phyloP scores from a whole-genome alignment of 169 alveolate species.

The Plasmodium relictum region DNA sequence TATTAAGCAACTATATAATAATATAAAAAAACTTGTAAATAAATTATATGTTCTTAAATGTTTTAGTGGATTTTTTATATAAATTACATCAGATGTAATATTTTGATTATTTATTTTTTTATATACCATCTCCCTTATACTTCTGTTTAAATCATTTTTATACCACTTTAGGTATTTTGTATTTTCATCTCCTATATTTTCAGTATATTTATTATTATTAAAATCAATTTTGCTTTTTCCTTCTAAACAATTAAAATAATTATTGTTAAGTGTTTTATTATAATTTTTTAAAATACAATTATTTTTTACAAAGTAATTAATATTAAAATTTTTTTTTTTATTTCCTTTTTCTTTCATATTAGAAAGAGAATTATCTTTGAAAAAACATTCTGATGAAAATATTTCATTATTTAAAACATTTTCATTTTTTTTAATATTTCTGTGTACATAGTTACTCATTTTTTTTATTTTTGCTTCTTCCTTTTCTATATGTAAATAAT shows the following conservation, averaged over 20 bases:
- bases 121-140: slow-evolving; percentile 27
- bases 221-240: neutral
- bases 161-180: slow-evolving; percentile 62
- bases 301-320: neutral
- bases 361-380: neutral
- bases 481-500: neutral
- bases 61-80: slow-evolving; percentile 61
- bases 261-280: neutral
- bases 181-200: neutral
- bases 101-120: slow-evolving; percentile 35
- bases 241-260: neutral
- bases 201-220: neutral
- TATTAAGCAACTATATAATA: slow-evolving; percentile 61
- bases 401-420: neutral
- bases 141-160: slow-evolving; percentile 7
- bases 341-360: neutral
- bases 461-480: slow-evolving; percentile 17
- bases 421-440: neutral
- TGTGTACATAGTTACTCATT: neutral
- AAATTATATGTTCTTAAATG: slow-evolving; percentile 69
- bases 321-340: neutral
- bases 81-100: slow-evolving; percentile 55
- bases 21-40: slow-evolving; percentile 65
- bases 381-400: neutral
- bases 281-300: neutral